These are phyloP conservation scores for Colletotrichum sp. DNA, from an alignment of 2,329 filamentous ascomycete genomes.

Conservation along the genomic window DNA sequence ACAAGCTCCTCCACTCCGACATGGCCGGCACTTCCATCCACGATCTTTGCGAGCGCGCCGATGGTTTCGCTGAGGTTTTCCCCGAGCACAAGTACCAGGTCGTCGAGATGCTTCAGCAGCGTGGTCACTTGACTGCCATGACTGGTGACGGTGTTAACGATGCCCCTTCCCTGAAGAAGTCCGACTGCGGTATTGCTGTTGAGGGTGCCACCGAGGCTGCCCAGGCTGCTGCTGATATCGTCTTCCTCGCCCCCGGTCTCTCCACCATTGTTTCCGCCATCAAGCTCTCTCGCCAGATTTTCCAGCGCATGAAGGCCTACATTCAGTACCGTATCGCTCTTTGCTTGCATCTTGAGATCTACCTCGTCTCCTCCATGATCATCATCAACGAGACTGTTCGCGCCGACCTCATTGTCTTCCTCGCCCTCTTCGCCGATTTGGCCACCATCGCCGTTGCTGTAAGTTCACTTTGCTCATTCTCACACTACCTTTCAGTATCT, in stretches of 20 bases:
- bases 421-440: conserved; percentile 80
- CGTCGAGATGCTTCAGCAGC: conserved; percentile 77
- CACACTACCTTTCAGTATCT: neutral
- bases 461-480: neutral
- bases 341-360: conserved; percentile 76
- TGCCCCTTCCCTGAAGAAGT: conserved; percentile 75
- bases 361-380: conserved; percentile 79
- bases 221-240: conserved; percentile 75
- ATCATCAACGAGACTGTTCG: conserved; percentile 80
- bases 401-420: conserved; percentile 77
- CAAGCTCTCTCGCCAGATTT: conserved; percentile 77
- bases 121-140: conserved; percentile 76
- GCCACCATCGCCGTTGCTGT: conserved; percentile 75
- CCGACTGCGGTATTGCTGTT: conserved; percentile 76
- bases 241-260: conserved; percentile 76
- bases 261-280: conserved; percentile 75
- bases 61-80: conserved; percentile 77
- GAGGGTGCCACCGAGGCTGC: conserved; percentile 75
- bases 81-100: conserved; percentile 80
- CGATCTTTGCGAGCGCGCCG: conserved; percentile 77
- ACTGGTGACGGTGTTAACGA: conserved; percentile 80
- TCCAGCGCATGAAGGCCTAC: conserved; percentile 81
- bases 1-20: conserved; percentile 78
- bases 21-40: conserved; percentile 75
- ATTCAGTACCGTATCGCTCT: conserved; percentile 80